Base-by-base conservation (phyloP, 2,329 filamentous ascomycete genomes). In the Claviceps sorghi region DNA sequence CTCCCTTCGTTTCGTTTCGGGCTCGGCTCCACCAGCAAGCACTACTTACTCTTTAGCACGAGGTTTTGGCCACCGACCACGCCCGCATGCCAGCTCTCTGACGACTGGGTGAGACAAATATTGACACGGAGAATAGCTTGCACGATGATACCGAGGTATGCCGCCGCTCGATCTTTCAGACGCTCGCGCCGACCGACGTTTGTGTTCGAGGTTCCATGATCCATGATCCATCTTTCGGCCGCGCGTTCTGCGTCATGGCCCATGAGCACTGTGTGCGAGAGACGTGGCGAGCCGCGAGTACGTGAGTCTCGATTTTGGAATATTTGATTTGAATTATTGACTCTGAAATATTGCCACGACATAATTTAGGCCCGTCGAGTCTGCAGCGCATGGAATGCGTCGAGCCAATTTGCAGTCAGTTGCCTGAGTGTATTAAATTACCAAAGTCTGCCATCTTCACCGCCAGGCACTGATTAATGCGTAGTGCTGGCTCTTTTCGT, bases 101-200 rank as follows among this genome's bases (percentile, higher is more conserved):
- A 17, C 30, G 13, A 34, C n/a, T 22, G 49, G 44, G 29, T 36
- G 49, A 50, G 49, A 50, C 49, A 44, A 41, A 44, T 50, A 50
- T 50, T 50, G 48, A 50, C 21, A 44, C 21, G n/a, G 29, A 36
- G 38, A 38, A 38, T 38, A 38, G 17, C 36, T 36, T n/a, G 19
- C 26, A 44, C 36, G 29, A 22, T 30, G 19, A 36, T 8, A 17
- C 15, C 8, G 17, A 50, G 30, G 29, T 13, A 50, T 44, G 49
- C 29, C 36, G 9, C 21, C n/a, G 4, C 22, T 36, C 30, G 32
- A 44, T 44, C 44, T 44, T 50, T 15, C 11, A 11, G 22, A 29
- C 17, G 13, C 21, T 43, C 21, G 41, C 21, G 1, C 7, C 19
- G 19, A 43, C 2, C 41, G 13, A 5, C 26, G n/a, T n/a, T n/a